Percentiles rank a stretch among this genome's conserved stretches.
phyloP scores from a whole-genome alignment of 495 filamentous ascomycete species.

The Trypethelium eluteriae region DNA sequence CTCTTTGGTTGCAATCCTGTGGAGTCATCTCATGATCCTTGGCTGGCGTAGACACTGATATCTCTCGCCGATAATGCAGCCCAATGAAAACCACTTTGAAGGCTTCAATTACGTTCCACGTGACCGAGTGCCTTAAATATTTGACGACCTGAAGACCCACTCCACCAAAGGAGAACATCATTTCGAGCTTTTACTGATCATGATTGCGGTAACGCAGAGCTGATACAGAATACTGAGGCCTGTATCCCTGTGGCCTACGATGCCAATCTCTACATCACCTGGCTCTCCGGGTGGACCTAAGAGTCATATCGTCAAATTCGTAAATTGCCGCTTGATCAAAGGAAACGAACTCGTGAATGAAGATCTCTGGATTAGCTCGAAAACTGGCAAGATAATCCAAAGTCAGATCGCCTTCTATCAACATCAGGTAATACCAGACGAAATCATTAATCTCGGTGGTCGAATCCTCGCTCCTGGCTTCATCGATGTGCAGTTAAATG shows the following conservation, averaged over 20 bases:
- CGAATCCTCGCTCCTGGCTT: conserved; percentile 73
- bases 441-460: conserved; percentile 62
- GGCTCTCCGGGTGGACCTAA: conserved; percentile 13
- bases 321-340: conserved; percentile 66
- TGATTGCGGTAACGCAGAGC: neutral
- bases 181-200: neutral
- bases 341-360: conserved; percentile 55
- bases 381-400: conserved; percentile 65
- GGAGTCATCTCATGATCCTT: neutral
- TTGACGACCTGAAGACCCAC: too few species aligned
- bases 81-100: neutral
- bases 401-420: conserved; percentile 71
- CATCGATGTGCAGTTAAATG: conserved; percentile 82
- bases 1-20: neutral
- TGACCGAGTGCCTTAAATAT: too few species aligned
- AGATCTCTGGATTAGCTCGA: conserved; percentile 72
- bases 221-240: neutral
- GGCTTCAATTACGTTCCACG: too few species aligned
- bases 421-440: conserved; percentile 51
- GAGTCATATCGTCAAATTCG: conserved; percentile 68
- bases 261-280: conserved; percentile 29
- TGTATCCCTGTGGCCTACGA: neutral
- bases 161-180: too few species aligned
- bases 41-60: neutral
- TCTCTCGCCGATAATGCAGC: neutral